Evolutionary conservation across 441 rosid species (phyloP).

Genomic region (Erodium moschatum): DNA sequence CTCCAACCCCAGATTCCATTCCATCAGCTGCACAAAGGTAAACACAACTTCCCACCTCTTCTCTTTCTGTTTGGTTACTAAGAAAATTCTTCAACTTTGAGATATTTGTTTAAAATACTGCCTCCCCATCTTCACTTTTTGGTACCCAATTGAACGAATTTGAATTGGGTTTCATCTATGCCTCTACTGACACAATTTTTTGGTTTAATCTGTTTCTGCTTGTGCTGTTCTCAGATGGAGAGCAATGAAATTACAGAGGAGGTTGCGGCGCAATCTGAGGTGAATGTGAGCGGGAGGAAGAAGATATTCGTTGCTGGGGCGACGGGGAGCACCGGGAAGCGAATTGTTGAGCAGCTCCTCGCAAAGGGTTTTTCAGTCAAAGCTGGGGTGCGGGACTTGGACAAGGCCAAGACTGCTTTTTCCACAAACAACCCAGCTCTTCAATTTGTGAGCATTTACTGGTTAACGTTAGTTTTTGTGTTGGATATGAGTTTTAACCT

Average conservation of each 20-base stretch:
- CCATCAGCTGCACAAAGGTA: slow-evolving; percentile 40
- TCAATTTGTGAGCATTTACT: slow-evolving; percentile 46
- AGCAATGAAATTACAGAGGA: slow-evolving; percentile 38
- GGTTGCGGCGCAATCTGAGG: slow-evolving; percentile 18
- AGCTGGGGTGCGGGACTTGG: slow-evolving; percentile 76
- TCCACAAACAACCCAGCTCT: slow-evolving; percentile 49
- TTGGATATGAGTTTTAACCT: background rate
- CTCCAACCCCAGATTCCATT: slow-evolving; percentile 21
- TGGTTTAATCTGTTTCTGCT: background rate
- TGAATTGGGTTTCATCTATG: background rate
- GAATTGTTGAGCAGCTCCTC: slow-evolving; percentile 68
- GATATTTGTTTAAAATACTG: too few species aligned
- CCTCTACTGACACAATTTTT: background rate
- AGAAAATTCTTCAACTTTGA: background rate
- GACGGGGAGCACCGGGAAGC: slow-evolving; percentile 66
- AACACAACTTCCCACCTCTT: background rate
- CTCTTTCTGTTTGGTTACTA: background rate
- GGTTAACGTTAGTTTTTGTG: too few species aligned
- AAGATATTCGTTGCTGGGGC: slow-evolving; percentile 83
- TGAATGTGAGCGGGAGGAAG: slow-evolving; percentile 27
- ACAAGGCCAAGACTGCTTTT: slow-evolving; percentile 49
- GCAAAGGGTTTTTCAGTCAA: slow-evolving; percentile 70
- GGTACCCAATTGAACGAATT: background rate
- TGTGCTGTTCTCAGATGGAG: slow-evolving; percentile 41
- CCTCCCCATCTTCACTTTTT: background rate